Evolutionary conservation across 306 rosid species (phyloP).

Genomic region (Cyamopsis tetragonoloba): DNA sequence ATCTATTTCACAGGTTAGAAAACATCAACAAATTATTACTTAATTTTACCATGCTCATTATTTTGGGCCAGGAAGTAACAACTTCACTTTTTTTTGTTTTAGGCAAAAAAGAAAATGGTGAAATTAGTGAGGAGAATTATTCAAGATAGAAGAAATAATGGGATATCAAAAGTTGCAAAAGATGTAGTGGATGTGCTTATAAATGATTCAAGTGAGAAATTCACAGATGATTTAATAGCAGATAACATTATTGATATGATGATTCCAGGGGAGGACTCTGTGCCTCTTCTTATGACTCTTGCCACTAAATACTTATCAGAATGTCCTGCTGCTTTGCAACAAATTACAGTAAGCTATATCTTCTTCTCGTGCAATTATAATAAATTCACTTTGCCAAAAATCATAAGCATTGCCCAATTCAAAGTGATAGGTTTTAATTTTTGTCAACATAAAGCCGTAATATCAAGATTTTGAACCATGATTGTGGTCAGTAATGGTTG

Average conservation of each 20-base stretch:
- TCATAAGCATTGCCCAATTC: neutral
- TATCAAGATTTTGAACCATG: too few species aligned
- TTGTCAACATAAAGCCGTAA: too few species aligned
- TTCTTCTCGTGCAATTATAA: neutral
- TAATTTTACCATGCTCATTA: neutral
- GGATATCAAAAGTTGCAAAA: conserved; percentile 42
- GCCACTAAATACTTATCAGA: conserved; percentile 82
- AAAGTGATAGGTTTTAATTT: too few species aligned
- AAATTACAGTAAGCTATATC: conserved; percentile 51
- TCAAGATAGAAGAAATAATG: conserved; percentile 48
- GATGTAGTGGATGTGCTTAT: conserved; percentile 88
- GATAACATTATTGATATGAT: conserved; percentile 94
- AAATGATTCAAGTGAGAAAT: conserved; percentile 61
- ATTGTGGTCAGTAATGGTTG: too few species aligned
- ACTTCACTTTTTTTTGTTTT: conserved; percentile 31
- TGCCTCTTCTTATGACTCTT: conserved; percentile 86
- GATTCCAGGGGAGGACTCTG: conserved; percentile 99
- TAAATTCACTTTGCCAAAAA: neutral
- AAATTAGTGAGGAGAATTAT: conserved; percentile 58
- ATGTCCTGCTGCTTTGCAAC: conserved; percentile 77
- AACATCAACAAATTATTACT: too few species aligned
- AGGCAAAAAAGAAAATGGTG: conserved; percentile 95
- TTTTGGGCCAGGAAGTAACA: neutral
- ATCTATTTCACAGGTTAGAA: too few species aligned
- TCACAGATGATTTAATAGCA: conserved; percentile 79